Conservation (phyloP, 495 filamentous ascomycete species). For the Pseudotulostoma volvatum region DNA sequence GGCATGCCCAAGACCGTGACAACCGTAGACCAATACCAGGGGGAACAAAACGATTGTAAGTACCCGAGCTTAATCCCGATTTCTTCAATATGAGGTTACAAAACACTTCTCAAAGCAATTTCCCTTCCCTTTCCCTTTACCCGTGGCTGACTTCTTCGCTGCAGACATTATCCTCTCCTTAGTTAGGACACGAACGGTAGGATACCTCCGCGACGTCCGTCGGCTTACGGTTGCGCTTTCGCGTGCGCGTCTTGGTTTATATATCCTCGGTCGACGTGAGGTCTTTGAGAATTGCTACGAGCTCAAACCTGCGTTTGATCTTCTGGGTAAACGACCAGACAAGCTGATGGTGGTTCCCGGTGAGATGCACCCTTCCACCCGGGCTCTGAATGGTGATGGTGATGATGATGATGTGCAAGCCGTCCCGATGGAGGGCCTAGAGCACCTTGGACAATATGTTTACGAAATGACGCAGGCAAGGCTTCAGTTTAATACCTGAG, state of each 20-base stretch:
- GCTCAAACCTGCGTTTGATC: conserved; percentile 67
- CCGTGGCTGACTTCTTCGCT: conserved; percentile 9
- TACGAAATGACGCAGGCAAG: conserved; percentile 90
- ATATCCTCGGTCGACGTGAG: conserved; percentile 78
- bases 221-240: conserved; percentile 95
- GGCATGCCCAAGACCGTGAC: conserved; percentile 80
- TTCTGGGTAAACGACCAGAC: conserved; percentile 52
- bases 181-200: conserved; percentile 73
- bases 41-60: conserved; percentile 97
- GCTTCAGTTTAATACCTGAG: no score
- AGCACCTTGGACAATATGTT: conserved; percentile 93
- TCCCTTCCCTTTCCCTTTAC: neutral
- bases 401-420: conserved; percentile 41
- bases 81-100: no score
- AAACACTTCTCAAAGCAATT: no score
- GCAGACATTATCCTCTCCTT: conserved; percentile 85
- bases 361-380: conserved; percentile 65
- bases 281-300: conserved; percentile 85
- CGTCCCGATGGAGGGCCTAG: conserved; percentile 68
- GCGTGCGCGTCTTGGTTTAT: conserved; percentile 78
- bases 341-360: conserved; percentile 67
- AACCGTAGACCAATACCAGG: conserved; percentile 97
- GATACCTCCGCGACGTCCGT: conserved; percentile 84
- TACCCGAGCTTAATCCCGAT: conserved; percentile 7
- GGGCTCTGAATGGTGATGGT: conserved; percentile 39